A percentile compares a stretch with the other conserved stretches of the same genome.
Conservation (phyloP, 1,284 basidiomycete species). For the Heterobasidion occidentale region DNA sequence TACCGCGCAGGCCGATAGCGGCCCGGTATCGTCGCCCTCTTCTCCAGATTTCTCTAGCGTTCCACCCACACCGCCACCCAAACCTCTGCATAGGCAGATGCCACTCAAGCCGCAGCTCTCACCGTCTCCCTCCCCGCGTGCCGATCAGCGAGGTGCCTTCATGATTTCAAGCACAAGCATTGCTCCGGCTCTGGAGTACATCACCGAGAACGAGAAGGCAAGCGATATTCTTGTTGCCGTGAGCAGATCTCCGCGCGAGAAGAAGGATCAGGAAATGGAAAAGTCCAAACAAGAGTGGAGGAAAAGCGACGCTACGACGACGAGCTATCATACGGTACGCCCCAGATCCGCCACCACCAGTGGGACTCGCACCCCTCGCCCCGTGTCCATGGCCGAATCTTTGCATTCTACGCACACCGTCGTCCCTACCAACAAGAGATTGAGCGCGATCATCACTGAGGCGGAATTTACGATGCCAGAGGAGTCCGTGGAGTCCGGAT, state of each 20-base stretch:
- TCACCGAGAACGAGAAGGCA: conserved; percentile 22
- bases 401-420: conserved; percentile 64
- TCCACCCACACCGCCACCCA: conserved; percentile 7
- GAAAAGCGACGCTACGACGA: conserved; percentile 67
- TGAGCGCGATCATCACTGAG: conserved; percentile 61
- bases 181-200: conserved; percentile 24
- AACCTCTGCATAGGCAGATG: conserved; percentile 1
- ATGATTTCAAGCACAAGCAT: conserved; percentile 23
- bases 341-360: conserved; percentile 32
- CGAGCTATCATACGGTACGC: conserved; percentile 59
- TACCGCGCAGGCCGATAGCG: conserved; percentile 4
- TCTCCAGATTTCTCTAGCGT: neutral
- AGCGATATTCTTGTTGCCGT: conserved; percentile 1
- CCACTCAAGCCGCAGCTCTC: neutral
- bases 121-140: conserved; percentile 3
- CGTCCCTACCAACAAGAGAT: conserved; percentile 50
- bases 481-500: conserved; percentile 18
- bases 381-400: conserved; percentile 68
- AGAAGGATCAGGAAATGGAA: conserved; percentile 21
- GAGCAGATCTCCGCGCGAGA: conserved; percentile 4
- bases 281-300: conserved; percentile 55
- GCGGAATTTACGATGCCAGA: conserved; percentile 41
- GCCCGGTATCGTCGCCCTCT: conserved; percentile 6
- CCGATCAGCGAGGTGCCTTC: conserved; percentile 17
- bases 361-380: conserved; percentile 48